These are phyloP conservation scores for Elsinoe arachidis DNA, from an alignment of 2,329 filamentous ascomycete species.

Conservation along the genomic window DNA sequence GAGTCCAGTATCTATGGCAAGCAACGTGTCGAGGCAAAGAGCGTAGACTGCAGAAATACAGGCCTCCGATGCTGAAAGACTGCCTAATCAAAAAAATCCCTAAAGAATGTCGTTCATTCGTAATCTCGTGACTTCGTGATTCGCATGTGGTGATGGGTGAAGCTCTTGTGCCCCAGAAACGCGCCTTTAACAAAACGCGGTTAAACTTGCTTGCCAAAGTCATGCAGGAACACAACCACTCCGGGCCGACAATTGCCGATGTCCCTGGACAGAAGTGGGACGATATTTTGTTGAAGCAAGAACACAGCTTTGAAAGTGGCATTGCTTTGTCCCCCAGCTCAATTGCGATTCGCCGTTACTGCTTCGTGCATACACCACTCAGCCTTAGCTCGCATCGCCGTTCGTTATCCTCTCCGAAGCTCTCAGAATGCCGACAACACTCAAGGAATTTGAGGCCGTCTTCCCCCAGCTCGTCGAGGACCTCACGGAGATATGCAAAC, in stretches of 20 bases:
- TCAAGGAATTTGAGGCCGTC: conserved; percentile 80
- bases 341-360: not conserved
- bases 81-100: not conserved
- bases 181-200: conserved; percentile 7
- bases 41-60: not conserved
- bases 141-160: not conserved
- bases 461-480: conserved; percentile 81
- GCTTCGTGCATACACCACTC: no score
- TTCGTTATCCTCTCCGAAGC: no score
- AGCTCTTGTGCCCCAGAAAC: not conserved
- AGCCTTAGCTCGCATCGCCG: no score
- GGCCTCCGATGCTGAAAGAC: not conserved
- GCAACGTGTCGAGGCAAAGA: no score
- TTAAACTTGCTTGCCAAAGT: conserved; percentile 3
- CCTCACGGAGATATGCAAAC: conserved; percentile 66
- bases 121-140: not conserved
- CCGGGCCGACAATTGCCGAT: conserved; percentile 5
- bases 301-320: not conserved
- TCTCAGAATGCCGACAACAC: conserved; percentile 57
- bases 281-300: conserved; percentile 12
- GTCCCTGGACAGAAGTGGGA: conserved; percentile 14
- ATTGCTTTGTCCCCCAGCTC: not conserved
- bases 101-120: not conserved
- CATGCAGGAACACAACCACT: not conserved
- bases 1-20: not conserved